These are phyloP conservation scores for Ganoderma lingzhi DNA, from an alignment of 1,284 basidiomycete genomes.

Conservation along the genomic window DNA sequence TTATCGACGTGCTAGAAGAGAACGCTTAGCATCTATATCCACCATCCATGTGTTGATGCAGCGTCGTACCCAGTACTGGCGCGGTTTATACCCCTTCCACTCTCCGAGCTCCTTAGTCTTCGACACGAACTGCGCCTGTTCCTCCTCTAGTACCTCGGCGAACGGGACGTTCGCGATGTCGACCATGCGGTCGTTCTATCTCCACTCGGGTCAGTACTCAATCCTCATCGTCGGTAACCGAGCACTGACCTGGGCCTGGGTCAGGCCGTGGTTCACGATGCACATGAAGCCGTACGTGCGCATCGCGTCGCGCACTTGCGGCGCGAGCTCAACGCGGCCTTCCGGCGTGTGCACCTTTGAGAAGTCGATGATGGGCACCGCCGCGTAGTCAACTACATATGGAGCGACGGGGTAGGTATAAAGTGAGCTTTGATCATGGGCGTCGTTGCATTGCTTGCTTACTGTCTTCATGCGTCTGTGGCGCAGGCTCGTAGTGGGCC, in stretches of 20 bases:
- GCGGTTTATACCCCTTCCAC: conserved; percentile 68
- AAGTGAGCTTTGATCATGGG: too few relatives aligned
- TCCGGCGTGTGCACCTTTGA: conserved; percentile 56
- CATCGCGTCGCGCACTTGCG: conserved; percentile 65
- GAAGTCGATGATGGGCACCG: conserved; percentile 74
- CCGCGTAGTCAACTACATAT: conserved; percentile 68
- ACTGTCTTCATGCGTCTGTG: conserved; percentile 36
- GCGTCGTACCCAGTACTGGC: conserved; percentile 58
- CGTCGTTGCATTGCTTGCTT: too few relatives aligned
- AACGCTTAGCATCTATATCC: too few relatives aligned
- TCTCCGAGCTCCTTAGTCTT: conserved; percentile 59
- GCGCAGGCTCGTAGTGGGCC: conserved; percentile 35
- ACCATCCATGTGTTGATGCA: too few relatives aligned
- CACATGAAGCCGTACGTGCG: conserved; percentile 71
- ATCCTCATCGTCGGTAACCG: too few relatives aligned
- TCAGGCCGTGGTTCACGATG: conserved; percentile 66
- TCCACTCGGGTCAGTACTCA: neutral
- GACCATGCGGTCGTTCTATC: conserved; percentile 35
- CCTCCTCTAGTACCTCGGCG: conserved; percentile 56
- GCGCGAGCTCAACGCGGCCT: conserved; percentile 47
- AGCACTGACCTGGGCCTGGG: conserved; percentile 48
- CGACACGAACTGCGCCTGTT: conserved; percentile 62
- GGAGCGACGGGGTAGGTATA: too few relatives aligned
- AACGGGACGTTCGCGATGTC: conserved; percentile 45
- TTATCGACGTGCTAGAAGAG: conserved; percentile 55